Evolutionary conservation across 2,329 filamentous ascomycete species (phyloP), one percentile per base, ranked within the genome.

Genomic region (Curvularia verruculosa): DNA sequence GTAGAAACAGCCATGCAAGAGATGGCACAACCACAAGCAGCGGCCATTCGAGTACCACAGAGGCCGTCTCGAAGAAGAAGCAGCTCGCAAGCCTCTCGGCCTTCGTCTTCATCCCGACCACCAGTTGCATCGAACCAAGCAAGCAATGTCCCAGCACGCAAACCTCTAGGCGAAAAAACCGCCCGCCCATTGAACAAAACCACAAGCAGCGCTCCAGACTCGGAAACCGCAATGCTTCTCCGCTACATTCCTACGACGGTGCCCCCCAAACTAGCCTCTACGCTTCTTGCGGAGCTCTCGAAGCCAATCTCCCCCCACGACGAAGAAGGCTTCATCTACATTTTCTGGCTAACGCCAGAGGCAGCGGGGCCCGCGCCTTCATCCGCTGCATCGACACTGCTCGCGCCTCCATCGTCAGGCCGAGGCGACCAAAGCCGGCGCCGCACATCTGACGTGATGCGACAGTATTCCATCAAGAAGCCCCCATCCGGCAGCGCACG

Each of bases 281-380:
- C 82, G 5, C 82, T 98, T 3, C 83, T 94, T 58, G 81, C 88
- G 2, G 93, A 98, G 75, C 82, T 98, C 9, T 85, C 77, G 73
- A 95, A 84, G 80, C 92, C 82, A 1, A 85, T 93, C 44, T 92
- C 91, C 0, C 80, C 85, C 21, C 80, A 83, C 52, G 91, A 95
- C 64, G 91, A 96, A 66, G 72, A 73, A 47, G 95, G 95, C 36
- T 99, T 95, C 79, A 98, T 99, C 65, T 99, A 99, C 83, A 96
- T 99, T 77, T 99, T 98, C 82, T 97, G 94, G 92, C 83, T 97
- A 21, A 97, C 92, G 0, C 63, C 72, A 9, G 87, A 92, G 29
- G 81, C 84, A 34, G 83, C 82, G 2, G 78, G 85, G 7, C 74
- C 82, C 0, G 75, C 84, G 0, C 79, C 83, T 81, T 34, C 87